A percentile compares a stretch with the other conserved stretches of the same genome.
Evolutionary conservation across 2,329 filamentous ascomycete genomes (phyloP).

Genomic region (Exserohilum rostratum): DNA sequence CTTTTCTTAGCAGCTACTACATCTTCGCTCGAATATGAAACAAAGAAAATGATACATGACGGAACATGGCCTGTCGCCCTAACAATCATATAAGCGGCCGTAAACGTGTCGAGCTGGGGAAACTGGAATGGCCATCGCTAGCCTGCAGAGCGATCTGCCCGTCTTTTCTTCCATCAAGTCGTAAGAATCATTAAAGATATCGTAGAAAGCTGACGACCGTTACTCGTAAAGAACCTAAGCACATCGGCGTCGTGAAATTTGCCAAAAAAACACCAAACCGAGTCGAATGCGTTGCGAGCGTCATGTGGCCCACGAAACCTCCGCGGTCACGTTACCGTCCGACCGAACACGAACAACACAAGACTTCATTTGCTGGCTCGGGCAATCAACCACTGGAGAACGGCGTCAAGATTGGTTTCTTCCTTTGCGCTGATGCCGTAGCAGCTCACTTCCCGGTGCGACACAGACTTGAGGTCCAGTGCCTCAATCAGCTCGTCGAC

Average conservation of each 20-base stretch:
- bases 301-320: constrained; percentile 28
- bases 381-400: constrained; percentile 94
- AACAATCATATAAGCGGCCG: constrained; percentile 27
- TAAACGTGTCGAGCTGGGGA: constrained; percentile 43
- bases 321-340: constrained; percentile 34
- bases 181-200: constrained; percentile 59
- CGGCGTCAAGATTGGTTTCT: constrained; percentile 96
- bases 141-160: constrained; percentile 52
- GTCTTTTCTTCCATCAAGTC: constrained; percentile 59
- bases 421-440: constrained; percentile 99
- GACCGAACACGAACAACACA: constrained; percentile 19
- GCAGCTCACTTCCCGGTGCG: constrained; percentile 92
- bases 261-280: constrained; percentile 25
- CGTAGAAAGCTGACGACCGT: constrained; percentile 50
- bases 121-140: constrained; percentile 57
- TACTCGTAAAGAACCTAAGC: constrained; percentile 44
- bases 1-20: constrained; percentile 11
- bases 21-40: constrained; percentile 15
- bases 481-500: constrained; percentile 96
- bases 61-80: constrained; percentile 24
- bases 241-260: constrained; percentile 41
- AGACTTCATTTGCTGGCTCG: constrained; percentile 64
- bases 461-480: constrained; percentile 86
- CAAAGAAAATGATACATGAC: constrained; percentile 24
- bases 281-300: constrained; percentile 24